phyloP scores from a whole-genome alignment of 257 asterid genomes.

The Lantana camara region DNA sequence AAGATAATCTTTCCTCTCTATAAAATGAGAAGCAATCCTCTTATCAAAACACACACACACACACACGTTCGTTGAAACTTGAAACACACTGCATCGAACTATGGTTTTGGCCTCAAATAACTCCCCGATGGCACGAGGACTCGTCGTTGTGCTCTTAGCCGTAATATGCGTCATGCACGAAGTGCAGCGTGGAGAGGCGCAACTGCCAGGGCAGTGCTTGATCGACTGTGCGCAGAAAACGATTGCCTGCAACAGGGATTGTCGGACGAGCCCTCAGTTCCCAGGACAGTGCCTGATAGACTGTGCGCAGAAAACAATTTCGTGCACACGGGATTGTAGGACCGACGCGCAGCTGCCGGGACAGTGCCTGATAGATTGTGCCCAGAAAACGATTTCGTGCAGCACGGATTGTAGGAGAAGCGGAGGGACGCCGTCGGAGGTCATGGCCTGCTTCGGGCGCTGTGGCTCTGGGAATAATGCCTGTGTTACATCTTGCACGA shows the following conservation, averaged over 20 bases:
- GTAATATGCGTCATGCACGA: constrained; percentile 18
- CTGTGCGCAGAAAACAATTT: no score
- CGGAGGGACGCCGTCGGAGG: neutral
- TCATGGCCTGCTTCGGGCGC: constrained; percentile 12
- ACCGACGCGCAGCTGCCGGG: constrained; percentile 15
- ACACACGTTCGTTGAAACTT: no score
- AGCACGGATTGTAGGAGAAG: constrained; percentile 13
- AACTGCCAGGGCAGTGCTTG: constrained; percentile 12
- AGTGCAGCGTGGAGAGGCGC: constrained; percentile 21
- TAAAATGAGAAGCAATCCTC: neutral
- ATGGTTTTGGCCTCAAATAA: constrained; percentile 6
- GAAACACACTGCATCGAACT: neutral
- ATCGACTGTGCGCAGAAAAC: no score
- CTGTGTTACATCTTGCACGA: constrained; percentile 19
- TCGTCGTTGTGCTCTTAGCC: constrained; percentile 5
- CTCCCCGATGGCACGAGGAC: constrained; percentile 14
- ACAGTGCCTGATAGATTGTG: constrained; percentile 25
- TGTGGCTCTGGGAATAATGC: constrained; percentile 17
- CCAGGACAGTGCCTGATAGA: no score
- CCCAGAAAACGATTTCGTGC: constrained; percentile 5
- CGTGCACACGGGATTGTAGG: no score
- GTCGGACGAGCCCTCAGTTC: neutral
- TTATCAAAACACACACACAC: no score
- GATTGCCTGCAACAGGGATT: no score
- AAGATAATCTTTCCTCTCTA: neutral